Base-by-base conservation (phyloP, 768 basidiomycete species). In the Boletus pseudopeckii region DNA sequence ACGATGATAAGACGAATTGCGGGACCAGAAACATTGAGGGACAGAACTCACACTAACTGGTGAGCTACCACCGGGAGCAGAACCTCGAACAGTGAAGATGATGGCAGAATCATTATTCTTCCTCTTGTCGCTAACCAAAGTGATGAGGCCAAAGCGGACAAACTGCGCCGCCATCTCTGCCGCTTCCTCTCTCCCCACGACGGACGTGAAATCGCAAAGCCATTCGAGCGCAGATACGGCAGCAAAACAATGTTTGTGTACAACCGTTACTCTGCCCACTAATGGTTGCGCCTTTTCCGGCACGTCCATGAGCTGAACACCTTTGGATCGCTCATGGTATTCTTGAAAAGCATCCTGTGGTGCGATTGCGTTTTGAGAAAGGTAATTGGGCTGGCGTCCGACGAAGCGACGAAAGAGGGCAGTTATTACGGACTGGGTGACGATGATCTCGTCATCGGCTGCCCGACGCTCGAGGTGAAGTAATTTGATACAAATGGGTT, bases 101-200 rank as follows among this genome's bases (percentile, higher is more conserved):
- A 93, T 91, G 20, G 91, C 91, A 26, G 91, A 91, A 64, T 93
- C 91, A 57, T 90, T 92, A 64, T 87, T 90, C 75, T 90, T 92
- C 59, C 91, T 80, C 77, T 90, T 93, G 71, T 93, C 91, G 74
- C 88, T 90, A 56, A 96, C 92, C 40, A 98, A 77, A 3, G 76
- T 74, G 71, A 99, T 88, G 57, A 96, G 84, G 38, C 93, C 91
- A 64, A 94, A 97, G 48, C 97, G 86, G 43, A 98, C 94, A 64
- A 98, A 98, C 69, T 98, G 97, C 5, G 95, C 97, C 3, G 92
- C 88, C 84, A 98, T 90, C 76, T 99, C 97, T 11, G 93, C 92
- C 0, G 93, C 95, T 71, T 98, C 97, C 65, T 99, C 97, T 48
- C 92, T 79, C 22, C 94, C 94, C 33, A 94, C 92, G 33, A 95